These are phyloP conservation scores for Gastrolobium bilobum DNA, from an alignment of 306 rosid species.

Conservation along the genomic window DNA sequence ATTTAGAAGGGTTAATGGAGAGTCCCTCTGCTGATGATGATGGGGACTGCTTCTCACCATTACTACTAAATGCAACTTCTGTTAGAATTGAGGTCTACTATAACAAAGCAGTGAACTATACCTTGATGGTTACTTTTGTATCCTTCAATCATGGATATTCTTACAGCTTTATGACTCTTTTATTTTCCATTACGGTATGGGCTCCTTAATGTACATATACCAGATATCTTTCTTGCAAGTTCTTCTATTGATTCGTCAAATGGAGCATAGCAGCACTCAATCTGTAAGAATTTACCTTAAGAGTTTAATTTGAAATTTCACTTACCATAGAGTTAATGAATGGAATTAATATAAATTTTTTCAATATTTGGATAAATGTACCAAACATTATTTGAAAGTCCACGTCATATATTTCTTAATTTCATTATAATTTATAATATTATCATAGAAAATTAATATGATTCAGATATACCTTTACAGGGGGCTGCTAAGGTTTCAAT, in stretches of 20 bases:
- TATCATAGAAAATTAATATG: conserved; percentile 36
- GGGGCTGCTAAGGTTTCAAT: conserved; percentile 98
- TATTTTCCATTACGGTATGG: conserved; percentile 43
- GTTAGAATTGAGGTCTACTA: conserved; percentile 87
- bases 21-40: conserved; percentile 87
- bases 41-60: conserved; percentile 89
- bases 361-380: conserved; percentile 22
- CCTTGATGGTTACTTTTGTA: conserved; percentile 99
- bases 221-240: conserved; percentile 95
- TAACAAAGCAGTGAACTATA: conserved; percentile 96
- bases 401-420: conserved; percentile 22
- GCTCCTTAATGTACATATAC: conserved; percentile 64
- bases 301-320: conserved; percentile 35
- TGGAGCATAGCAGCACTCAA: conserved; percentile 98
- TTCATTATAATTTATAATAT: neutral
- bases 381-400: conserved; percentile 1
- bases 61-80: conserved; percentile 84
- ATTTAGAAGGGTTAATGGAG: conserved; percentile 86
- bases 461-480: conserved; percentile 60
- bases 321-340: neutral
- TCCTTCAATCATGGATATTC: conserved; percentile 61
- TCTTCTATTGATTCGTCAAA: conserved; percentile 91
- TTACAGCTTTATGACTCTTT: conserved; percentile 29
- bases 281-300: conserved; percentile 70
- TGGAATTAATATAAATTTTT: conserved; percentile 1